Conservation (phyloP, 495 filamentous ascomycete genomes). For the Antarctomyces pellizariae region DNA sequence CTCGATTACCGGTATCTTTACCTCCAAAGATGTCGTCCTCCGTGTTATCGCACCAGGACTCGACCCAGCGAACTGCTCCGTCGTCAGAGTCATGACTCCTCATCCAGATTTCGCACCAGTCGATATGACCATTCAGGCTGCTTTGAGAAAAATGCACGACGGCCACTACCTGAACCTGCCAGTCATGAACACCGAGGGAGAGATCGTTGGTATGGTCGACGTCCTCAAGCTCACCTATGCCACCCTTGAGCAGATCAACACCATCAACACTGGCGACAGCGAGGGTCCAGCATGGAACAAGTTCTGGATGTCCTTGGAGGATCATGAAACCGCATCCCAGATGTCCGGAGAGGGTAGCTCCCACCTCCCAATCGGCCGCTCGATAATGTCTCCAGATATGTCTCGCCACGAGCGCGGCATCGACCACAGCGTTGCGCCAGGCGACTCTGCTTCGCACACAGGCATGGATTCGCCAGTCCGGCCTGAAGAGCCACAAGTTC, state of each 20-base stretch:
- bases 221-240: conserved; percentile 95
- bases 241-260: conserved; percentile 79
- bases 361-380: conserved; percentile 30
- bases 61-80: conserved; percentile 85
- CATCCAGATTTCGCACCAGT: conserved; percentile 96
- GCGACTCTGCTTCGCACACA: conserved; percentile 84
- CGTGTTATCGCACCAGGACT: conserved; percentile 94
- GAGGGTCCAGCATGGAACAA: conserved; percentile 98
- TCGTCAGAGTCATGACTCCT: conserved; percentile 95
- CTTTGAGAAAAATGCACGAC: conserved; percentile 97
- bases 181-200: conserved; percentile 90
- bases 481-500: conserved; percentile 31
- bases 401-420: conserved; percentile 33
- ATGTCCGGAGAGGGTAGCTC: conserved; percentile 72
- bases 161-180: conserved; percentile 95
- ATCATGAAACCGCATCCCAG: conserved; percentile 90
- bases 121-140: conserved; percentile 97
- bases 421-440: conserved; percentile 66
- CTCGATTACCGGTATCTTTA: conserved; percentile 96
- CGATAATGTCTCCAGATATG: conserved; percentile 57
- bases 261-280: conserved; percentile 47
- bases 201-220: conserved; percentile 98
- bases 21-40: conserved; percentile 95
- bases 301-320: conserved; percentile 83
- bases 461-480: conserved; percentile 60